Percentiles rank a stretch among this genome's conserved stretches.
Evolutionary conservation across 345 rosid genomes (phyloP).

Genomic region (Toxicodendron radicans): DNA sequence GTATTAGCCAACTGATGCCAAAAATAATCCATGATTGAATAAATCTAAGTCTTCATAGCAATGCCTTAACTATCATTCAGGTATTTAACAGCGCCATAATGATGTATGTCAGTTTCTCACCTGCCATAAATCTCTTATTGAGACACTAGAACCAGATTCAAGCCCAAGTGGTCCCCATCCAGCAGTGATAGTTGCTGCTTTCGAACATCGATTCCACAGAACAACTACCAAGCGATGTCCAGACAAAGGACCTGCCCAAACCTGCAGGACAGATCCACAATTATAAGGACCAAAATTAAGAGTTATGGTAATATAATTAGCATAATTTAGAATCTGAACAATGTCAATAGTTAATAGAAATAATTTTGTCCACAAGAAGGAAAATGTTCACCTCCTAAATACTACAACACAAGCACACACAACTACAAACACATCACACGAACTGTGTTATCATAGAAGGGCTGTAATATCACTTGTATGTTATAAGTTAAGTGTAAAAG

Average conservation of each 20-base stretch:
- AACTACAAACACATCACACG: background rate
- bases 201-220: slow-evolving; percentile 85
- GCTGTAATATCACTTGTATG: background rate
- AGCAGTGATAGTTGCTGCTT: slow-evolving; percentile 65
- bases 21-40: background rate
- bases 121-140: slow-evolving; percentile 88
- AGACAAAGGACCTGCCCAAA: slow-evolving; percentile 96
- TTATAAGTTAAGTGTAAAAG: slow-evolving; percentile 10
- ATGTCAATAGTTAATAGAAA: background rate
- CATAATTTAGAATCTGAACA: background rate
- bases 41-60: background rate
- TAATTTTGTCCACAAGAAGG: background rate
- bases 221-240: slow-evolving; percentile 71
- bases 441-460: background rate
- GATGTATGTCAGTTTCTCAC: slow-evolving; percentile 32
- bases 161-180: slow-evolving; percentile 75
- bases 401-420: slow-evolving; percentile 4
- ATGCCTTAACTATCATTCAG: background rate
- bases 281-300: background rate
- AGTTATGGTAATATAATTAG: background rate
- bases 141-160: slow-evolving; percentile 60
- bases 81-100: background rate
- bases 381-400: background rate
- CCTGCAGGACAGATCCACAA: slow-evolving; percentile 36
- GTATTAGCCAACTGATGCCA: background rate